Evolutionary conservation across 257 asterid genomes (phyloP).

Genomic region (Solanum lignicaule): DNA sequence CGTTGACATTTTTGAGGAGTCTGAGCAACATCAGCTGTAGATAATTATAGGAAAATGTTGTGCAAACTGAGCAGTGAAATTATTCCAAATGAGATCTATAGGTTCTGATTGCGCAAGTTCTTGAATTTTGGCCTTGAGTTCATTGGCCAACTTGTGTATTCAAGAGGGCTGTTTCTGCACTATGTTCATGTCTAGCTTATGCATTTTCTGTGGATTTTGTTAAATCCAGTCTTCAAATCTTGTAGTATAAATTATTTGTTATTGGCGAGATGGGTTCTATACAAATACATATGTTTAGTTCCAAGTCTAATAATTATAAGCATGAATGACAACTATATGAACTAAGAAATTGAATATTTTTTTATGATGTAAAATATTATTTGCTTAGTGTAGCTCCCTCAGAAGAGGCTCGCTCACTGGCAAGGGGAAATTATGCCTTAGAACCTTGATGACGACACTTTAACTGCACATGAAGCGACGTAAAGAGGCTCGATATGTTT

Average conservation of each 20-base stretch:
- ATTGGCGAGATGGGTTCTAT: background rate
- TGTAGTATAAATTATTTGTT: background rate
- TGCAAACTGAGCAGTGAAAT: background rate
- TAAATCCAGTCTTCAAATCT: background rate
- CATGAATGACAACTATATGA: background rate
- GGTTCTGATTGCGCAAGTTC: background rate
- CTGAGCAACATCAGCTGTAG: background rate
- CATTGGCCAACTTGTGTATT: background rate
- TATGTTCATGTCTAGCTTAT: background rate
- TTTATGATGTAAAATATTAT: background rate
- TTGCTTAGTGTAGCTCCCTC: background rate
- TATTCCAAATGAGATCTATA: background rate
- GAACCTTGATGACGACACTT: background rate
- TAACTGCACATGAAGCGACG: background rate
- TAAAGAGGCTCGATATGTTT: background rate
- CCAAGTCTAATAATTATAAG: background rate
- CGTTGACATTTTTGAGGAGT: background rate
- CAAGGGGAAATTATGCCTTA: background rate
- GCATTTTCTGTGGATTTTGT: background rate
- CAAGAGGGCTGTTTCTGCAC: background rate
- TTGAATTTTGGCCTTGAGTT: background rate
- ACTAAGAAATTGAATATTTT: background rate
- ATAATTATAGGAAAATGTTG: background rate
- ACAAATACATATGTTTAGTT: background rate
- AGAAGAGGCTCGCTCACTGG: background rate